These are phyloP conservation scores for Jaltomata sinuosa DNA, from an alignment of 257 asterid genomes.

Conservation along the genomic window DNA sequence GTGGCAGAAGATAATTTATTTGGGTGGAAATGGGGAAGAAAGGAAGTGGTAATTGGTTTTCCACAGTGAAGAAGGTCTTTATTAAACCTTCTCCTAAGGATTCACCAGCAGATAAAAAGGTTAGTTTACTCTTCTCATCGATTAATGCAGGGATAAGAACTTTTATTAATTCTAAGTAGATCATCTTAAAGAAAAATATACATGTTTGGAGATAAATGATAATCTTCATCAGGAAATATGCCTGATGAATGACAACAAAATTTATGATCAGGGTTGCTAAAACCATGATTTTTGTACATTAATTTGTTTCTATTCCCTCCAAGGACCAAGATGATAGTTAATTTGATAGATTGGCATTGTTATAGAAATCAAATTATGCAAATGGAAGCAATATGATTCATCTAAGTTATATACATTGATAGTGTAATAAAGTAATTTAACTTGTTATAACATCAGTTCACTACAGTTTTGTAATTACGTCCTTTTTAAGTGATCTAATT, in stretches of 20 bases:
- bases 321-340: background rate
- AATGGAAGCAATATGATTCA: background rate
- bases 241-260: background rate
- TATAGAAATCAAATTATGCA: background rate
- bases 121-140: background rate
- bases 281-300: background rate
- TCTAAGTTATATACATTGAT: background rate
- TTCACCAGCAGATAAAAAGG: constrained; percentile 55
- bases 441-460: no score
- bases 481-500: background rate
- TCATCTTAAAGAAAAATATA: background rate
- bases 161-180: background rate
- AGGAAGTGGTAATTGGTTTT: constrained; percentile 66
- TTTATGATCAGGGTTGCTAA: background rate
- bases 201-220: background rate
- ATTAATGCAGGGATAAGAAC: background rate
- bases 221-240: background rate
- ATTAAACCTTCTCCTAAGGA: constrained; percentile 49
- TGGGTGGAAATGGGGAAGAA: constrained; percentile 56
- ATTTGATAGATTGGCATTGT: background rate
- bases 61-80: constrained; percentile 60
- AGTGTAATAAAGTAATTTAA: background rate
- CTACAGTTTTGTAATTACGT: no score
- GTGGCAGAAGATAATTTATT: background rate
- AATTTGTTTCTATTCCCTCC: background rate